These are phyloP conservation scores for Blastomyces emzantsi DNA, from an alignment of 2,329 filamentous ascomycete species.

Conservation along the genomic window DNA sequence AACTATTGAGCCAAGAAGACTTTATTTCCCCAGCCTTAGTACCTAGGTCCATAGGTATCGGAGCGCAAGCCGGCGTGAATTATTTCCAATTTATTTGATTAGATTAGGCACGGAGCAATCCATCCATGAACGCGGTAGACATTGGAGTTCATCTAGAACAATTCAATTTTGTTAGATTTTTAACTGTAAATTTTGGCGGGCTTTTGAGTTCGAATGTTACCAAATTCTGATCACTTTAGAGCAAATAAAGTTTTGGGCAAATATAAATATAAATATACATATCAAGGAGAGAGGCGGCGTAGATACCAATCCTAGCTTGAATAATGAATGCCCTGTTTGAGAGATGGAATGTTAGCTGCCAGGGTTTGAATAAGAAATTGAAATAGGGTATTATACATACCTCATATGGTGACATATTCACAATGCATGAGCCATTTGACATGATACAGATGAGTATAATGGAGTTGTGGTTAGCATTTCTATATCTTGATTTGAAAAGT, in stretches of 20 bases:
- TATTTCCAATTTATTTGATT: background rate
- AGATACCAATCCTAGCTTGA: background rate
- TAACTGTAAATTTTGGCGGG: background rate
- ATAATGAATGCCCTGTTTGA: background rate
- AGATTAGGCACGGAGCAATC: background rate
- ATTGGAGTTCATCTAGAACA: background rate
- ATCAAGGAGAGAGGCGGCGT: too few species aligned
- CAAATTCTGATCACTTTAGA: background rate
- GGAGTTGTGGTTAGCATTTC: background rate
- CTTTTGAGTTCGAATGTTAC: background rate
- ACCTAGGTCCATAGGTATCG: background rate
- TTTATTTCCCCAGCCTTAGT: background rate
- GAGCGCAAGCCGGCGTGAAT: background rate
- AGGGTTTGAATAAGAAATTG: background rate
- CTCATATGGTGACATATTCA: background rate
- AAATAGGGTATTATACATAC: background rate
- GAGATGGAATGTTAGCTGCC: background rate
- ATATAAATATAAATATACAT: background rate
- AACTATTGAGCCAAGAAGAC: background rate
- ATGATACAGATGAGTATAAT: background rate
- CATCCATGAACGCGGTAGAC: background rate
- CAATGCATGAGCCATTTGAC: background rate
- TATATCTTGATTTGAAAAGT: background rate
- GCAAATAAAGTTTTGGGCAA: background rate
- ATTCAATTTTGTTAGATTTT: background rate